Evolutionary conservation across 192 early-diverging fungal genomes (phyloP).

Genomic region (Podila minutissima): DNA sequence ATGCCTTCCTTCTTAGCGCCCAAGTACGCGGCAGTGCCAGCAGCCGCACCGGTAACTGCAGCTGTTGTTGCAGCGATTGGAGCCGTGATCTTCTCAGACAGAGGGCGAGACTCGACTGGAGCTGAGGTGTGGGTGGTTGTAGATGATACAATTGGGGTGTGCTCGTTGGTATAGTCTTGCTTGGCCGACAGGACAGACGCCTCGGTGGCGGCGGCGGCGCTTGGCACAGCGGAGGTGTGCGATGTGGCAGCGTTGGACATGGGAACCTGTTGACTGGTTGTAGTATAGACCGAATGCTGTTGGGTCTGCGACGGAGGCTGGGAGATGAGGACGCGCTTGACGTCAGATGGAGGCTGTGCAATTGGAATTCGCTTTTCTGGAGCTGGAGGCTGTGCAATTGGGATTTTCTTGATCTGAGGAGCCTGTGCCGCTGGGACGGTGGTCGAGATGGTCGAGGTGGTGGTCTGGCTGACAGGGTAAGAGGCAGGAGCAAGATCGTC

Average conservation of each 20-base stretch:
- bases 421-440: neutral
- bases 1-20: no score
- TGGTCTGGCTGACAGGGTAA: neutral
- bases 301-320: neutral
- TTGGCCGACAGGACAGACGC: conserved; percentile 6
- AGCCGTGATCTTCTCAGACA: neutral
- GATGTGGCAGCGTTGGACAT: neutral
- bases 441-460: neutral
- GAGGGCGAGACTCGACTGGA: neutral
- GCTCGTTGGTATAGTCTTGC: conserved; percentile 15
- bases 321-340: neutral
- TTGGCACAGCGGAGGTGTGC: neutral
- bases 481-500: neutral
- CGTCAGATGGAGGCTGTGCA: neutral
- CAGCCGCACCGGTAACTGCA: neutral
- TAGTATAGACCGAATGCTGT: neutral
- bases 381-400: conserved; percentile 10
- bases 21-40: no score
- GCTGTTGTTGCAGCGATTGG: neutral
- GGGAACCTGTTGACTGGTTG: neutral
- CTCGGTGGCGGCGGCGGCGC: conserved; percentile 4
- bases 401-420: conserved; percentile 2
- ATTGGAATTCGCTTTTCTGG: neutral
- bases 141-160: neutral
- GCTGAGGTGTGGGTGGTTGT: neutral